Evolutionary conservation across 1,139 yeast species (phyloP).

Genomic region (Yamadazyma atlantica): DNA sequence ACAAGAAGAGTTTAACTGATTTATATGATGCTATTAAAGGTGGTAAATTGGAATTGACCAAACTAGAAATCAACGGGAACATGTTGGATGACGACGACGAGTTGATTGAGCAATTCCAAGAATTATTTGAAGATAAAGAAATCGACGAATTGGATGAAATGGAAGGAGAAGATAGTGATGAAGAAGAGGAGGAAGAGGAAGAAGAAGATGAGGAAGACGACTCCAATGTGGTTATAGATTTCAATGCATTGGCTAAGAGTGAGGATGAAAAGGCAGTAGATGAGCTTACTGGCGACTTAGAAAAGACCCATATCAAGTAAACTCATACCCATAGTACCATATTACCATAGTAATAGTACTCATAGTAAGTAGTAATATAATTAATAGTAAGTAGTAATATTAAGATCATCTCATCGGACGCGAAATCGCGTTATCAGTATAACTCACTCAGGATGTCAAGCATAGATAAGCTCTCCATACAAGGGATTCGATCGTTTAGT

Average conservation of each 20-base stretch:
- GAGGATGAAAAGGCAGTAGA: constrained; percentile 46
- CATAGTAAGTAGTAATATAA: too few relatives aligned
- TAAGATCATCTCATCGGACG: background rate
- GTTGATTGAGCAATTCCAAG: constrained; percentile 33
- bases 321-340: too few relatives aligned
- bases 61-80: constrained; percentile 88
- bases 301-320: constrained; percentile 47
- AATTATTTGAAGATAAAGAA: constrained; percentile 70
- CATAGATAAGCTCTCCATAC: constrained; percentile 74
- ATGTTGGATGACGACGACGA: constrained; percentile 57
- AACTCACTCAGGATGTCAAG: constrained; percentile 52
- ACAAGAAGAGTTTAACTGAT: constrained; percentile 57
- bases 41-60: constrained; percentile 60
- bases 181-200: constrained; percentile 72
- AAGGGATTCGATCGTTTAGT: constrained; percentile 90
- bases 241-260: constrained; percentile 59
- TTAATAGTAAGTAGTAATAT: too few relatives aligned
- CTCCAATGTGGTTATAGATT: constrained; percentile 49
- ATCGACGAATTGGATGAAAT: constrained; percentile 90
- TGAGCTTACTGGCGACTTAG: constrained; percentile 58
- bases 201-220: constrained; percentile 60
- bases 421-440: background rate
- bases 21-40: constrained; percentile 53
- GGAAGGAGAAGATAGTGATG: constrained; percentile 87
- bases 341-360: too few relatives aligned